A percentile compares a stretch with the other conserved stretches of the same genome.
Conservation (phyloP, 2,329 filamentous ascomycete genomes). For the Claviceps monticola region DNA sequence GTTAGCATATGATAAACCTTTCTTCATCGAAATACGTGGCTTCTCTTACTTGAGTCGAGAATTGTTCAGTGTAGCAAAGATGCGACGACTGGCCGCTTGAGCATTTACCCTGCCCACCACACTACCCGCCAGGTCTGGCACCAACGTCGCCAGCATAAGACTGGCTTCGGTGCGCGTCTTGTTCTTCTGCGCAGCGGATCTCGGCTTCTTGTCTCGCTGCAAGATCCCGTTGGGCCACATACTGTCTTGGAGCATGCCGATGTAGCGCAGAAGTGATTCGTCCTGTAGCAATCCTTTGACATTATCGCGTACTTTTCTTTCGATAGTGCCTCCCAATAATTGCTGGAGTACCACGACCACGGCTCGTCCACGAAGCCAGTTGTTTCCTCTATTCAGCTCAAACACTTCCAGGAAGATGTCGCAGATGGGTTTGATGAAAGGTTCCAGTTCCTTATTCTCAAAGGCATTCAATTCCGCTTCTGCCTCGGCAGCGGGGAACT, state of each 20-base stretch:
- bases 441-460: constrained; percentile 76
- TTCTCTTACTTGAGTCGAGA: constrained; percentile 63
- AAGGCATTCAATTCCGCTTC: constrained; percentile 91
- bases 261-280: constrained; percentile 62
- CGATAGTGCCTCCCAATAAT: constrained; percentile 86
- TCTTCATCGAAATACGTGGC: not conserved
- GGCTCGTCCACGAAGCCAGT: constrained; percentile 89
- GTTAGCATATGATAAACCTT: not conserved
- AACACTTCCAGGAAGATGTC: constrained; percentile 95
- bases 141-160: constrained; percentile 72
- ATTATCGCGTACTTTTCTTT: constrained; percentile 83
- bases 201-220: constrained; percentile 33
- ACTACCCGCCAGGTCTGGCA: constrained; percentile 82
- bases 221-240: constrained; percentile 68
- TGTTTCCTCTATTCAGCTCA: constrained; percentile 86
- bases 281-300: constrained; percentile 63
- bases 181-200: constrained; percentile 60
- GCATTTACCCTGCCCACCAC: constrained; percentile 91
- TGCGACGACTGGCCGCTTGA: constrained; percentile 72
- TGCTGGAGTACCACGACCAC: constrained; percentile 96
- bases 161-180: constrained; percentile 77
- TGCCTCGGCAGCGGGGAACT: constrained; percentile 53
- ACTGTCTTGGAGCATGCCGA: constrained; percentile 56
- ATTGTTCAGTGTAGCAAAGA: constrained; percentile 89
- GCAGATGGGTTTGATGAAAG: constrained; percentile 96